Evolutionary conservation across 139 green algal genomes (phyloP).

Genomic region (Trebouxia sp.): DNA sequence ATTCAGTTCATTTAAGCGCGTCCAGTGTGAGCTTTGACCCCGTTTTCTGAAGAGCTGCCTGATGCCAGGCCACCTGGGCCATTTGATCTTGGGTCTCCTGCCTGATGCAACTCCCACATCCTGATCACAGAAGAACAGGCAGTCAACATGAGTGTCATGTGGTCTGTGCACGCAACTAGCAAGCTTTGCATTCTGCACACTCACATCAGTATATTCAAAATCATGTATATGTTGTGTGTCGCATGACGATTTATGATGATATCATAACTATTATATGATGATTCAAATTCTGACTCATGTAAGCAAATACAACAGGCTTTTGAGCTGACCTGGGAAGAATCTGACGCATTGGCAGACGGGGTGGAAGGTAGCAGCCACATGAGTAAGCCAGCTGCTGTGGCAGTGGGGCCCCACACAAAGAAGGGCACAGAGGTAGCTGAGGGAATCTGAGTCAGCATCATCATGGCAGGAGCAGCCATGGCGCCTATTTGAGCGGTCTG

Average conservation of each 20-base stretch:
- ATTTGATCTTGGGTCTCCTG: neutral
- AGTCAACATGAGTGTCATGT: no score
- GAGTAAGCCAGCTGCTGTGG: neutral
- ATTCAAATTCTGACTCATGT: no score
- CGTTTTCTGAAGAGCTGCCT: neutral
- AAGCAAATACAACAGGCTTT: neutral
- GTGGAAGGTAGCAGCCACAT: conserved; percentile 3
- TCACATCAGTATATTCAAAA: no score
- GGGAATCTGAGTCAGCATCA: neutral
- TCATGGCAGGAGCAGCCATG: conserved; percentile 22
- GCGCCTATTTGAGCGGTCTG: neutral
- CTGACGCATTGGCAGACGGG: neutral
- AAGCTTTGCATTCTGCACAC: no score
- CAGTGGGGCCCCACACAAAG: conserved; percentile 6
- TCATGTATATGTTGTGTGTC: no score
- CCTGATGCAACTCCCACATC: conserved; percentile 5
- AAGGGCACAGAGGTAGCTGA: neutral
- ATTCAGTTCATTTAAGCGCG: neutral
- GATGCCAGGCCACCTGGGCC: neutral
- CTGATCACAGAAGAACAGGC: no score
- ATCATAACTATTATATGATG: no score
- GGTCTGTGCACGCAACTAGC: no score
- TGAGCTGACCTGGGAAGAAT: neutral
- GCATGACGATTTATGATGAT: no score
- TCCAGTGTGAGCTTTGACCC: neutral